Percentiles rank a stretch among this genome's conserved stretches.
These are phyloP conservation scores for Yamadazyma aaseri DNA, from an alignment of 1,139 yeast genomes.

Conservation along the genomic window DNA sequence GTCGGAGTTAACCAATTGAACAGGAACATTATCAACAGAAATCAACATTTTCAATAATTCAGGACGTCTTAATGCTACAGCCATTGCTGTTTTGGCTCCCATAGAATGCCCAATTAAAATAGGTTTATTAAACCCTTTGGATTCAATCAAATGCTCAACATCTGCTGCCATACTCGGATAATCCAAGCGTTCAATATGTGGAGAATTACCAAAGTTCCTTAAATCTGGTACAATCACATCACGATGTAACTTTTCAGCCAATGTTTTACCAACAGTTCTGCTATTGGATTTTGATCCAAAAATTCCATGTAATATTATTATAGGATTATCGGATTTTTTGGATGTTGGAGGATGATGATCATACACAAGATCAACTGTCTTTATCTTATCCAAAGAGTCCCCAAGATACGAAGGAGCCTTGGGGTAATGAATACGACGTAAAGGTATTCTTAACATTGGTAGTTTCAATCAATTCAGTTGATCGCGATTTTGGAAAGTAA, in stretches of 20 bases:
- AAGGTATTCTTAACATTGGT: too few species aligned
- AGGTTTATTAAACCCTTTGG: constrained; percentile 46
- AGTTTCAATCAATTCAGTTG: too few species aligned
- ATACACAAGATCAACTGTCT: constrained; percentile 30
- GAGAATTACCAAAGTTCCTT: constrained; percentile 91
- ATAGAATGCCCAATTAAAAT: constrained; percentile 89
- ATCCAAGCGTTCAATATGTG: constrained; percentile 67
- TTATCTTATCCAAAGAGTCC: constrained; percentile 26
- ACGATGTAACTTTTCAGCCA: constrained; percentile 41
- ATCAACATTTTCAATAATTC: constrained; percentile 62
- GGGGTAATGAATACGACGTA: not conserved
- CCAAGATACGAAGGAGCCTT: constrained; percentile 15
- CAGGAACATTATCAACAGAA: constrained; percentile 89
- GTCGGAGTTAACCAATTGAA: constrained; percentile 57
- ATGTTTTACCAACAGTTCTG: constrained; percentile 62
- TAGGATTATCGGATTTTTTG: constrained; percentile 39
- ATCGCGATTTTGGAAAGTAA: too few species aligned
- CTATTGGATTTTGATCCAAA: constrained; percentile 84
- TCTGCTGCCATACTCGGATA: constrained; percentile 84
- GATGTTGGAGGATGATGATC: constrained; percentile 29
- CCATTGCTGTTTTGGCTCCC: constrained; percentile 98
- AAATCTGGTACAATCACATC: constrained; percentile 73
- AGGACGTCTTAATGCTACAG: constrained; percentile 70
- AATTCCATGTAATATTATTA: constrained; percentile 81
- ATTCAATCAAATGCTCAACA: constrained; percentile 67